These are phyloP conservation scores for Myxozyma nipponensis DNA, from an alignment of 805 yeast genomes.

Conservation along the genomic window DNA sequence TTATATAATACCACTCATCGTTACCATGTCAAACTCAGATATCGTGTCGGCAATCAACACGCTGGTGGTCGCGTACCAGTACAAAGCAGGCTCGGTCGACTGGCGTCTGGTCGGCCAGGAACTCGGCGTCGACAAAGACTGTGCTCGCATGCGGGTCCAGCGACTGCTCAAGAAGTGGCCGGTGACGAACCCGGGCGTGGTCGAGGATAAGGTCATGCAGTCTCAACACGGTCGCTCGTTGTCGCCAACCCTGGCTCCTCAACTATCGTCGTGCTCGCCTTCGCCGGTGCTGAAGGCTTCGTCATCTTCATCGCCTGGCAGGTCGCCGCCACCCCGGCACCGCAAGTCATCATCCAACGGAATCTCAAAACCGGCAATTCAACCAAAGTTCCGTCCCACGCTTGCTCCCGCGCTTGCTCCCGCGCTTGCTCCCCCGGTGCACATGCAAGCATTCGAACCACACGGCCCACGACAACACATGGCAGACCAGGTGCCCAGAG, in stretches of 20 bases:
- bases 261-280: background rate
- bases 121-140: conserved; percentile 27
- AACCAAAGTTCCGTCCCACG: too few relatives aligned
- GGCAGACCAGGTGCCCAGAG: background rate
- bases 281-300: background rate
- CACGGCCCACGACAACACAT: background rate
- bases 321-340: background rate
- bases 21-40: conserved; percentile 26
- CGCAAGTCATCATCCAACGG: background rate
- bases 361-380: background rate
- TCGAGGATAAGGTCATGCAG: conserved; percentile 25
- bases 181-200: conserved; percentile 22
- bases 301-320: background rate
- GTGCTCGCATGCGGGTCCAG: conserved; percentile 28
- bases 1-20: background rate
- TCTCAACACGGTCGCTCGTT: background rate
- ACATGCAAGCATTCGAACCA: background rate
- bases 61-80: conserved; percentile 26
- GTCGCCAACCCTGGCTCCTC: background rate
- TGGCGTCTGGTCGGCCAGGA: conserved; percentile 30
- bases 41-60: conserved; percentile 27
- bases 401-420: background rate
- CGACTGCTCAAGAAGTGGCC: conserved; percentile 27
- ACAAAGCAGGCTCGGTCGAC: conserved; percentile 26
- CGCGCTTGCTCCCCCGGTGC: background rate